Evolutionary conservation across 2,329 filamentous ascomycete species (phyloP), one percentile per base, ranked within the genome.

Genomic region (Aspergillus thermomutatus): DNA sequence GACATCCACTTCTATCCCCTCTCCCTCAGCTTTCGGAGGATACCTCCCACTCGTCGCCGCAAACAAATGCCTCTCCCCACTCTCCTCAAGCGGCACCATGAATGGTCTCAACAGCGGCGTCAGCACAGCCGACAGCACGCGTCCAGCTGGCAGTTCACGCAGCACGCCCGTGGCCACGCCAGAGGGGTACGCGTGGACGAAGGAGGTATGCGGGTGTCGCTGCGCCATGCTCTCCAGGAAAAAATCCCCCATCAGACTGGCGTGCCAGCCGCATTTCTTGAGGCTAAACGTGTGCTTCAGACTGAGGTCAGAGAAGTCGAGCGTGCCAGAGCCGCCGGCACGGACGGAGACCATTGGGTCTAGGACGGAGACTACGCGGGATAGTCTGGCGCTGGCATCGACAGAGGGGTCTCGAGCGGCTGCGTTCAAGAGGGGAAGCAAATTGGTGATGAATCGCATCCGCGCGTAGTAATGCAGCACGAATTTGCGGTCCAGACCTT

Each of bases 401-500:
- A 28, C 31, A 7, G 40, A 26, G 5, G 27, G 1, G 9, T 53
- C 55, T 17, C 52, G 21, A 21, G 57, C 56, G n/a, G 59, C 60
- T 9, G 66, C 60, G 31, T 63, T 70, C n/a, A 79, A 60, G 0
- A 66, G 62, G 0, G 78, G 77, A 0, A 74, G 58, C 4, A 81
- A 67, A 40, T 77, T 74, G 14, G 68, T 64, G 23, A 79, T 72
- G 14, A 81, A 73, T 0, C 78, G 71, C 59, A 80, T 77, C 11
- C 72, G 73, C 17, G 77, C 73, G 56, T 81, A 81, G 59, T 77
- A 80, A 54, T 79, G 76, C n/a, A 80, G 66, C 0, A 72, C 73
- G 68, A 80, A 75, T 60, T 79, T 80, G 49, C 67, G 67, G 49
- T 80, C 76, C 17, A 81, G 72, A 0, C 76, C 77, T 58, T 81